Evolutionary conservation across 345 rosid genomes (phyloP).

Genomic region (Citropsis articulata): DNA sequence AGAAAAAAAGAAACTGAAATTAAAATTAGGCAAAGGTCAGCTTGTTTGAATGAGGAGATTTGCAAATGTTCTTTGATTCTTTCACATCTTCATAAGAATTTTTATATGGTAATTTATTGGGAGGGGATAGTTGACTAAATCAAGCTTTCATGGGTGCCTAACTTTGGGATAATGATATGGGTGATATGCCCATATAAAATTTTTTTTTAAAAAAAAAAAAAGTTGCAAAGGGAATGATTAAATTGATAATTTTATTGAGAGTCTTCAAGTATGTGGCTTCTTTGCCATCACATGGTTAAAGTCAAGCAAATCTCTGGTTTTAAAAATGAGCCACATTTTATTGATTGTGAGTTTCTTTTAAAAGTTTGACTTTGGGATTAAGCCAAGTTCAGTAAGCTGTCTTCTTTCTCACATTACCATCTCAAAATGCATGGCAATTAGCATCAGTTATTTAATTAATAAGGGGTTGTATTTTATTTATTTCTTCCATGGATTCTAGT

Average conservation of each 20-base stretch:
- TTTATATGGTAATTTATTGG: not conserved
- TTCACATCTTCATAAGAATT: not conserved
- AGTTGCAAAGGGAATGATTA: not conserved
- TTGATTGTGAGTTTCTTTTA: not conserved
- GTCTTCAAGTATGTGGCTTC: not conserved
- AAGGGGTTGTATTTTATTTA: not conserved
- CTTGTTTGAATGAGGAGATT: constrained; percentile 1
- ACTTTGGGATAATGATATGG: not conserved
- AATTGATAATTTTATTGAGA: not conserved
- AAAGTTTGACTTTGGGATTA: not conserved
- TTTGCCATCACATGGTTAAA: not conserved
- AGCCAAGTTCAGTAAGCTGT: not conserved
- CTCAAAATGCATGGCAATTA: not conserved
- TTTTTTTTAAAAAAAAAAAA: no score
- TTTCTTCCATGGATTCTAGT: not conserved
- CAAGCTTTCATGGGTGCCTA: not conserved
- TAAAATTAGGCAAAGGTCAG: constrained; percentile 11
- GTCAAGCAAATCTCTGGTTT: not conserved
- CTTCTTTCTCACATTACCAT: not conserved
- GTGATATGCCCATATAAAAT: no score
- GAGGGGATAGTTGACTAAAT: not conserved
- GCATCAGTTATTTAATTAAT: not conserved
- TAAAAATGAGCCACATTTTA: not conserved
- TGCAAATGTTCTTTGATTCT: not conserved
- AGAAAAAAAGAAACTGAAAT: not conserved